Conservation (phyloP, 768 basidiomycete genomes). For the Chiua virens region DNA sequence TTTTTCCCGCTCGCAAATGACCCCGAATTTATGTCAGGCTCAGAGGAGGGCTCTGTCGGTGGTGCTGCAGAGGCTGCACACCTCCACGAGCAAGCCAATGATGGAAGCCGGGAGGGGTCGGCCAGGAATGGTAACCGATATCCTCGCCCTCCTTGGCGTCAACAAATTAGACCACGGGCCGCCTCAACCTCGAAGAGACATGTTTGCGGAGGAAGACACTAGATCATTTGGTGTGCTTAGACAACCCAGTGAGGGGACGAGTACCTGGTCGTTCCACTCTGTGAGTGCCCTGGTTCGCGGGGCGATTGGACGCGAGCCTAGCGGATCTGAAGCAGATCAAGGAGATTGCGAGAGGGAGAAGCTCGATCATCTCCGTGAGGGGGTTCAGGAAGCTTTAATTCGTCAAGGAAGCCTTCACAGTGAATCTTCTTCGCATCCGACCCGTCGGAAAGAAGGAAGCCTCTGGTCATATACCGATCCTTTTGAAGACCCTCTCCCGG, state of each 20-base stretch:
- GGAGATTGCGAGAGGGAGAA: constrained; percentile 22
- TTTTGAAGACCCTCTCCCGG: constrained; percentile 32
- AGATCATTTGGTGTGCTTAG: constrained; percentile 45
- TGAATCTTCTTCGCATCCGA: constrained; percentile 5
- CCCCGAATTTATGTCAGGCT: constrained; percentile 14
- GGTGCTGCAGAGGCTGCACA: constrained; percentile 4
- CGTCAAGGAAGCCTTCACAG: constrained; percentile 14
- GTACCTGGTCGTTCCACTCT: constrained; percentile 56
- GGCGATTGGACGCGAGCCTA: constrained; percentile 30
- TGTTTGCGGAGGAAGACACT: constrained; percentile 77
- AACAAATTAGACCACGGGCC: constrained; percentile 6
- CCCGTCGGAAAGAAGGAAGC: constrained; percentile 13
- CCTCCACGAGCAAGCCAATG: constrained; percentile 2
- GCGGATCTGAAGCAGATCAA: constrained; percentile 19
- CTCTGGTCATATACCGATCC: constrained; percentile 48
- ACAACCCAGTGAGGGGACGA: constrained; percentile 42
- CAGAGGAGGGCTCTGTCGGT: constrained; percentile 5
- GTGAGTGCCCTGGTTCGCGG: constrained; percentile 30
- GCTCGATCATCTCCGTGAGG: constrained; percentile 9
- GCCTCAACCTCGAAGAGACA: constrained; percentile 52
- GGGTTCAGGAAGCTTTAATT: constrained; percentile 20
- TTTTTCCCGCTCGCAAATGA: constrained; percentile 24
- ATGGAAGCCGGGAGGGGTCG: background rate
- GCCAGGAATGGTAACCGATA: constrained; percentile 8
- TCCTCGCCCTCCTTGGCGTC: constrained; percentile 27